Conservation (phyloP, 2,329 filamentous ascomycete genomes). For the Ramularia collo-cygni region DNA sequence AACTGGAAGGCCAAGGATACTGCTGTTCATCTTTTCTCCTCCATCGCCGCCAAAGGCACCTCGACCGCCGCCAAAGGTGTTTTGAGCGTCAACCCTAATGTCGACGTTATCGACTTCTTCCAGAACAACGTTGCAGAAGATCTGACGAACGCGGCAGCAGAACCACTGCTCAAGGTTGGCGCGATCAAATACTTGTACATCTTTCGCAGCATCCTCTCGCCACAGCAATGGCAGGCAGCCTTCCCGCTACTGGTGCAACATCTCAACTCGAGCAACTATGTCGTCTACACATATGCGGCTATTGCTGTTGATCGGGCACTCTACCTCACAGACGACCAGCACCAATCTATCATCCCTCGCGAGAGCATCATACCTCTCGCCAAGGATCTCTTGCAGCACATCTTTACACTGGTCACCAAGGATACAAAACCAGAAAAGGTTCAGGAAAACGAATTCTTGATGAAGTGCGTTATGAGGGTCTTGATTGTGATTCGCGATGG, state of each 20-base stretch:
- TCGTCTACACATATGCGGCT: conserved; percentile 94
- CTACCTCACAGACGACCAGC: conserved; percentile 69
- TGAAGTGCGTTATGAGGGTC: conserved; percentile 98
- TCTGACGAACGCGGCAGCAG: conserved; percentile 62
- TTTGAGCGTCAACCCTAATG: conserved; percentile 66
- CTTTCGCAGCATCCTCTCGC: conserved; percentile 90
- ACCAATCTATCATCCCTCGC: conserved; percentile 71
- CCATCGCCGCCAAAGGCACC: conserved; percentile 85
- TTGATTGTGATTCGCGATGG: conserved; percentile 88
- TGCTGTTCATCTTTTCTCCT: conserved; percentile 92
- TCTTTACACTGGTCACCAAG: conserved; percentile 86
- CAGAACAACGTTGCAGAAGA: conserved; percentile 88
- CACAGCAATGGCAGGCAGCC: conserved; percentile 83
- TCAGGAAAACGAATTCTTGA: conserved; percentile 97
- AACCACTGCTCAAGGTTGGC: conserved; percentile 90
- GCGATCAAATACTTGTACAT: conserved; percentile 97
- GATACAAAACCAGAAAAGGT: conserved; percentile 82
- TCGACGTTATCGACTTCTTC: conserved; percentile 93
- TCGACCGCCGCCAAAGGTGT: conserved; percentile 85
- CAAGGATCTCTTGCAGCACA: conserved; percentile 77
- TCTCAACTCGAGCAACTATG: conserved; percentile 81
- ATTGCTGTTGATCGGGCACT: conserved; percentile 93
- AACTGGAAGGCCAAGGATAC: conserved; percentile 99
- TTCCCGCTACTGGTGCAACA: conserved; percentile 89
- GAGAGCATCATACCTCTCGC: conserved; percentile 72